Evolutionary conservation across 2,329 filamentous ascomycete genomes (phyloP).

Genomic region (Ophiostoma pallidulum): DNA sequence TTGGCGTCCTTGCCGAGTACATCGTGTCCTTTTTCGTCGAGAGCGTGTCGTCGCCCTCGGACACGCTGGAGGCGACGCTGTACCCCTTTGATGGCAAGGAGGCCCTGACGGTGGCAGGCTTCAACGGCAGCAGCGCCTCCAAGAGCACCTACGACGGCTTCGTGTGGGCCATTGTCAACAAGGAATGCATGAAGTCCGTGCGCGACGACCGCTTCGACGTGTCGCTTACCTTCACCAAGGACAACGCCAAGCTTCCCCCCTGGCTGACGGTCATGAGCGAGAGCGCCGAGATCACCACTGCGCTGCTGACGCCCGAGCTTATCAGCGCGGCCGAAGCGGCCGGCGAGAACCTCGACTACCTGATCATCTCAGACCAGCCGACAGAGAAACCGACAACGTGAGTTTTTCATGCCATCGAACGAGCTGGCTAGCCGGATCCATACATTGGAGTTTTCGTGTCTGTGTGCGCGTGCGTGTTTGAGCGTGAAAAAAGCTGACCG

Average conservation of each 20-base stretch:
- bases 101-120: conserved; percentile 59
- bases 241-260: conserved; percentile 75
- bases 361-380: conserved; percentile 86
- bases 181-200: conserved; percentile 81
- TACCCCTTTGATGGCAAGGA: conserved; percentile 94
- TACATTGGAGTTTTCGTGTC: no score
- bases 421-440: no score
- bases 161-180: conserved; percentile 92
- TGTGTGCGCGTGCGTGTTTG: no score
- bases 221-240: conserved; percentile 86
- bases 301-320: conserved; percentile 78
- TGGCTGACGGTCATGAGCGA: conserved; percentile 97
- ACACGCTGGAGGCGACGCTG: conserved; percentile 65
- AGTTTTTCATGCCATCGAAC: no score
- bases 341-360: conserved; percentile 72
- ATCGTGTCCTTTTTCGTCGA: conserved; percentile 72
- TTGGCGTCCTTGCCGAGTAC: conserved; percentile 51
- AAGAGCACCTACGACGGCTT: conserved; percentile 78
- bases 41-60: conserved; percentile 56
- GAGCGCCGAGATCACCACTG: conserved; percentile 86
- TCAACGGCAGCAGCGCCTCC: conserved; percentile 32
- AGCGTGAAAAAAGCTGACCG: no score
- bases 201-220: conserved; percentile 92
- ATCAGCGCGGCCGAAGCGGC: conserved; percentile 68
- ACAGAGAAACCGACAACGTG: conserved; percentile 77